Evolutionary conservation across 805 yeast genomes (phyloP), one percentile per base, ranked within the genome.

Genomic region (Candida lessepsii): DNA sequence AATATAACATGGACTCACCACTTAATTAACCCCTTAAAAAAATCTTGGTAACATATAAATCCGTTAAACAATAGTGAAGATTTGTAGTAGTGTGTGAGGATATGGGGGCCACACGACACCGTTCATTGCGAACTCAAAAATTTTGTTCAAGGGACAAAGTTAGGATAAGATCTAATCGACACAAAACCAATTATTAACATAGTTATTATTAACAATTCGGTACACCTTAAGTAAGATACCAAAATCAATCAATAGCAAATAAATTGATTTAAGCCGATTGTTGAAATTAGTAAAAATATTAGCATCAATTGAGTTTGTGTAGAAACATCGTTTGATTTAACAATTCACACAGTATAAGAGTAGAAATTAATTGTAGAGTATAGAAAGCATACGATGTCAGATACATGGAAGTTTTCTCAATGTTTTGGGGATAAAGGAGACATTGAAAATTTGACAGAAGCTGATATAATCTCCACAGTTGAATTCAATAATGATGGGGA

Each of bases 351-450:
- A 14, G 8, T 5, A 9, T 6, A 13, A 28, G 17, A 4, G 17
- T 28, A 14, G 17, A 9, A 8, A 10, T 7, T 4, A 7, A 20
- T 20, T 20, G 23, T 20, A 20, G 9, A 9, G 9, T 20, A 20
- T 20, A 20, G 23, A 20, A 6, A 20, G 23, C 23, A 25, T 27
- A 27, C 30, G 13, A 43, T 48, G 49, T 39, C 52, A 29, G 72
- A 66, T 43, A 53, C 60, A 32, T 83, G 91, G 91, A 88, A 87
- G 63, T 90, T 90, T 62, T 85, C 95, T 53, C 98, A 90, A 64
- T 93, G 99, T 63, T 93, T 93, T 73, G 99, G 99, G 49, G 99
- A 93, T 64, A 93, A 95, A 63, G 96, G 96, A 35, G 99, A 93
- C 61, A 84, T 90, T 42, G 98, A 91, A 50, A 85, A 81, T 56